A percentile compares a stretch with the other conserved stretches of the same genome.
Conservation (phyloP, 495 filamentous ascomycete species). For the Penicillium coprophilum region DNA sequence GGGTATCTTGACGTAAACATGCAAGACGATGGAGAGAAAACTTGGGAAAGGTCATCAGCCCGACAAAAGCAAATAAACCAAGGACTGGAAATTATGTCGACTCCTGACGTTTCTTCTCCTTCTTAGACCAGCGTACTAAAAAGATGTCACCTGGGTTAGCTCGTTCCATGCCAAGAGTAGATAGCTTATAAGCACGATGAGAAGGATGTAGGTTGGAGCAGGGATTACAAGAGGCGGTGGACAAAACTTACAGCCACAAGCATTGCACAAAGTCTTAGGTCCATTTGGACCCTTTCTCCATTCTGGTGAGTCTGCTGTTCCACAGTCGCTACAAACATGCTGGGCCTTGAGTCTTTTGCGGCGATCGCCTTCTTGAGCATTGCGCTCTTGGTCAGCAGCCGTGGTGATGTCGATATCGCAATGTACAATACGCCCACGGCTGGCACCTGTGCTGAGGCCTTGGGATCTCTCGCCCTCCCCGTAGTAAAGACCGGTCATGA, state of each 20-base stretch:
- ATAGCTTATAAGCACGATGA: background rate
- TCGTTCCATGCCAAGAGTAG: background rate
- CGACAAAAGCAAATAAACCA: background rate
- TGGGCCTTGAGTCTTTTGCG: slow-evolving; percentile 95
- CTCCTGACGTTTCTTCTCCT: slow-evolving; percentile 64
- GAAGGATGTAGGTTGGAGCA: background rate
- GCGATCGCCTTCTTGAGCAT: slow-evolving; percentile 63
- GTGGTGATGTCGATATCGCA: slow-evolving; percentile 87
- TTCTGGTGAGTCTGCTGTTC: slow-evolving; percentile 90
- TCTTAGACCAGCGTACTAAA: slow-evolving; percentile 71
- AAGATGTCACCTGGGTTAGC: slow-evolving; percentile 2
- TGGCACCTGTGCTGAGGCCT: slow-evolving; percentile 84
- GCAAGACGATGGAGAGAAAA: background rate
- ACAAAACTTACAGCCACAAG: slow-evolving; percentile 72
- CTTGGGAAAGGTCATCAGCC: background rate
- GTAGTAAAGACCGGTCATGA: slow-evolving; percentile 87
- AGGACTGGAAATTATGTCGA: slow-evolving; percentile 9
- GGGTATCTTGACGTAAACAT: slow-evolving; percentile 2
- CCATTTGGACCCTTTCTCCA: slow-evolving; percentile 95
- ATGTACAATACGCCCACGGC: slow-evolving; percentile 74
- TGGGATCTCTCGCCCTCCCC: slow-evolving; percentile 84
- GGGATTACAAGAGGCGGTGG: background rate
- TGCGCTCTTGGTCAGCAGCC: slow-evolving; percentile 58
- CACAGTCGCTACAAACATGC: slow-evolving; percentile 96
- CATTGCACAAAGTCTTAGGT: slow-evolving; percentile 96